phyloP scores from a whole-genome alignment of 495 filamentous ascomycete genomes.

The Immersiella caudata region DNA sequence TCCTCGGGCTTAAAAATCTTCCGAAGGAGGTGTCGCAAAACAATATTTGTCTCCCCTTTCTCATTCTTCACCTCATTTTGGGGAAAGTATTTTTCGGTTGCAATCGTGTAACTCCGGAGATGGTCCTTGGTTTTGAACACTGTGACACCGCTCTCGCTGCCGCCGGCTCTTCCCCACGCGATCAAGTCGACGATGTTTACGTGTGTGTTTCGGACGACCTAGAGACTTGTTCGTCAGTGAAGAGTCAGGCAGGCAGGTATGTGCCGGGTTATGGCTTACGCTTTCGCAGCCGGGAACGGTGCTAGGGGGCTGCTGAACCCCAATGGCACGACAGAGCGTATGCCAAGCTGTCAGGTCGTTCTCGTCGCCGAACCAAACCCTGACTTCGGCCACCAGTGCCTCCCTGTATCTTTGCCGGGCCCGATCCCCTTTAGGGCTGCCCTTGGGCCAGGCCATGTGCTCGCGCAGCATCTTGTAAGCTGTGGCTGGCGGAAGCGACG shows the following conservation, averaged over 20 bases:
- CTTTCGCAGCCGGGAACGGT: neutral
- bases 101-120: constrained; percentile 2
- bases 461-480: constrained; percentile 1
- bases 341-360: constrained; percentile 6
- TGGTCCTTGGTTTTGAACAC: neutral
- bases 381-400: constrained; percentile 9
- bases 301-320: neutral
- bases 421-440: neutral
- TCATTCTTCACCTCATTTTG: neutral
- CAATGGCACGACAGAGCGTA: constrained; percentile 15
- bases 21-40: constrained; percentile 11
- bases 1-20: neutral
- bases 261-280: neutral
- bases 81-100: constrained; percentile 1
- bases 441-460: constrained; percentile 9
- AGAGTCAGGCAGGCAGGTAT: neutral
- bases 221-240: neutral
- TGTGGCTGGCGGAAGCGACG: constrained; percentile 2
- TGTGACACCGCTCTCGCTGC: neutral
- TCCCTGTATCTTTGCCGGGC: neutral
- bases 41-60: constrained; percentile 8
- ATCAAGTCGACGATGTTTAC: constrained; percentile 18
- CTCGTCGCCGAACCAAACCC: constrained; percentile 3
- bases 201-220: constrained; percentile 14
- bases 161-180: neutral